Conservation (phyloP, 1,284 basidiomycete species). For the Sanghuangporus weigelae region DNA sequence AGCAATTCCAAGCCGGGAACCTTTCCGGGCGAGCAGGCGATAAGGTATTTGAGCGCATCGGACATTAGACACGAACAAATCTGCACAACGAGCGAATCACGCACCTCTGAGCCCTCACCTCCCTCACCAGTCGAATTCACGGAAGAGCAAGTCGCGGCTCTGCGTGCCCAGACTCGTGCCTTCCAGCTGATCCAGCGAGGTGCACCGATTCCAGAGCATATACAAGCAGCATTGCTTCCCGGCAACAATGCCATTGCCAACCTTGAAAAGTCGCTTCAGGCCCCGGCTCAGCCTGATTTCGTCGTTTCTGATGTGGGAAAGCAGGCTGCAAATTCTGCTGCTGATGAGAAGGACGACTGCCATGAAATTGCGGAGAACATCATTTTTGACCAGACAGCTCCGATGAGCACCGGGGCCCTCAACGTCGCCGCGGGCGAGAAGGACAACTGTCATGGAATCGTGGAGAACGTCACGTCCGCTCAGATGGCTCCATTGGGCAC, state of each 20-base stretch:
- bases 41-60: too few species aligned
- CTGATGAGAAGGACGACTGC: constrained; percentile 98
- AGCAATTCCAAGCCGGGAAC: neutral
- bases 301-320: constrained; percentile 82
- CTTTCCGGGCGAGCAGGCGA: too few species aligned
- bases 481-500: constrained; percentile 98
- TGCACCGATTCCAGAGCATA: constrained; percentile 70
- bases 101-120: too few species aligned
- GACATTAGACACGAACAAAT: too few species aligned
- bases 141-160: constrained; percentile 75
- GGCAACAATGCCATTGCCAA: constrained; percentile 28
- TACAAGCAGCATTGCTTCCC: constrained; percentile 73
- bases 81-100: neutral
- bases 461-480: constrained; percentile 92
- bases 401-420: constrained; percentile 95
- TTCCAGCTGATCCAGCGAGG: constrained; percentile 83
- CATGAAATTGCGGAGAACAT: constrained; percentile 97
- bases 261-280: neutral
- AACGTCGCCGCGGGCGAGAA: constrained; percentile 84
- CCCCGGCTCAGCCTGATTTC: constrained; percentile 55
- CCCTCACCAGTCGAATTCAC: constrained; percentile 74
- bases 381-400: constrained; percentile 96
- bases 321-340: too few species aligned
- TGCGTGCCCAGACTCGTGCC: constrained; percentile 86
- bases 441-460: too few species aligned